A percentile compares a stretch with the other conserved stretches of the same genome.
These are phyloP conservation scores for Lolium rigidum DNA, from an alignment of 176 grass and related monocot genomes.

Conservation along the genomic window DNA sequence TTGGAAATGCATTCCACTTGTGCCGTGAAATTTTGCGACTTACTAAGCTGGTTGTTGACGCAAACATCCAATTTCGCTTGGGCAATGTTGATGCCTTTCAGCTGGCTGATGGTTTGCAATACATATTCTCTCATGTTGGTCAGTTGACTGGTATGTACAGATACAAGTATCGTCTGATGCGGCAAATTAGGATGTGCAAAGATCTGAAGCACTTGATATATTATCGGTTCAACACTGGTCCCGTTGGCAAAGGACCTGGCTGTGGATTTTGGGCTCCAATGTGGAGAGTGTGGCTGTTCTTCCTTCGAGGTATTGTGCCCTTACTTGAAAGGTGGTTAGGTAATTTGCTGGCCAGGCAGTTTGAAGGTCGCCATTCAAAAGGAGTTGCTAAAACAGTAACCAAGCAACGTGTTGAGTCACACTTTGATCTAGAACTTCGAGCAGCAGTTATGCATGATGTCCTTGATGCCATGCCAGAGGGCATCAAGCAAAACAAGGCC, in stretches of 20 bases:
- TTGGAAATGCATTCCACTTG: slow-evolving; percentile 99
- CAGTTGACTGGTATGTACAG: slow-evolving; percentile 99
- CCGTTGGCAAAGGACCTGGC: slow-evolving; percentile 97
- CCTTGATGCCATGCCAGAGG: slow-evolving; percentile 99
- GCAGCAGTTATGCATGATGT: slow-evolving; percentile 99
- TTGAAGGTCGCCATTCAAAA: slow-evolving; percentile 97
- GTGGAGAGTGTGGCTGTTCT: slow-evolving; percentile 99
- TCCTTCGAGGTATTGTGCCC: slow-evolving; percentile 95
- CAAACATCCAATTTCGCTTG: slow-evolving; percentile 94
- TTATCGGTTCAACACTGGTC: slow-evolving; percentile 98
- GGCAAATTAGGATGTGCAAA: slow-evolving; percentile 99
- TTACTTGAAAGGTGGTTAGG: slow-evolving; percentile 95
- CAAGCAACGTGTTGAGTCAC: slow-evolving; percentile 96
- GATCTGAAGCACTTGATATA: slow-evolving; percentile 99
- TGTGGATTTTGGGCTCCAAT: slow-evolving; percentile 99
- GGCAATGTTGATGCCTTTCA: slow-evolving; percentile 99
- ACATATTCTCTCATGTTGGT: slow-evolving; percentile 98
- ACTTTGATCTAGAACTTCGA: slow-evolving; percentile 96
- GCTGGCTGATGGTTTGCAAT: slow-evolving; percentile 95
- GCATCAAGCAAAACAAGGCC: slow-evolving; percentile 99
- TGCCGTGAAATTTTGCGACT: slow-evolving; percentile 97
- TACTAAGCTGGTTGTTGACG: slow-evolving; percentile 97
- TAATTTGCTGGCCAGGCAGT: slow-evolving; percentile 90
- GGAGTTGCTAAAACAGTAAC: slow-evolving; percentile 99
- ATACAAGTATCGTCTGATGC: slow-evolving; percentile 96